These are phyloP conservation scores for Quercus tomentella DNA, from an alignment of 331 rosid species.

Conservation along the genomic window DNA sequence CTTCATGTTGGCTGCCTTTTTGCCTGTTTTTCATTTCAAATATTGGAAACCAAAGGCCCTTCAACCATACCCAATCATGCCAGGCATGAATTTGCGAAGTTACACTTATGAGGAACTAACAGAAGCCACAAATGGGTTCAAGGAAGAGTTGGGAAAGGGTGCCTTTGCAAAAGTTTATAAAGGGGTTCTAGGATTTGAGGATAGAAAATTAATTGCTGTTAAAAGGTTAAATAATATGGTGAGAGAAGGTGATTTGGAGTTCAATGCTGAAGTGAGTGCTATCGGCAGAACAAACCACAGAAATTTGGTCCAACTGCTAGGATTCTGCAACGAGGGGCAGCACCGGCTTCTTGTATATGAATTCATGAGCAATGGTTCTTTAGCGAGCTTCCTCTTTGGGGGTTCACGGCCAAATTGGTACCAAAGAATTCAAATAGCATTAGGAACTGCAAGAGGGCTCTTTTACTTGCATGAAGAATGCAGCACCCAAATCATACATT, in stretches of 20 bases:
- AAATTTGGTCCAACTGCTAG: constrained; percentile 2
- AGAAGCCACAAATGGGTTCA: not conserved
- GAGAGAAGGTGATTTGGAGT: not conserved
- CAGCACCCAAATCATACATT: constrained; percentile 12
- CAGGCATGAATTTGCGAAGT: not conserved
- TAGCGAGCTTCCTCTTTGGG: not conserved
- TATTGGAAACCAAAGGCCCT: not conserved
- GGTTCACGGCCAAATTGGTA: not conserved
- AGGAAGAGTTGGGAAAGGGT: not conserved
- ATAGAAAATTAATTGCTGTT: not conserved
- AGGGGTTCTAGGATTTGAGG: not conserved
- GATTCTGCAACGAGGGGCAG: constrained; percentile 12
- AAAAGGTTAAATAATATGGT: not conserved
- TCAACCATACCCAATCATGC: not conserved
- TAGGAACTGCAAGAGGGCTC: constrained; percentile 19
- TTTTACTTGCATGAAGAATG: constrained; percentile 27
- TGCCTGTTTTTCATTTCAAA: not conserved
- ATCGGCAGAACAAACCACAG: constrained; percentile 20
- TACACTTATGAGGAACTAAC: not conserved
- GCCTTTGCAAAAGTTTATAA: constrained; percentile 7
- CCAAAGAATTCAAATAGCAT: constrained; percentile 9
- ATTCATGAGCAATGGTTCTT: constrained; percentile 9
- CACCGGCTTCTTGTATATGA: constrained; percentile 15
- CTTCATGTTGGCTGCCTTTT: not conserved
- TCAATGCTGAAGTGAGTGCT: constrained; percentile 19